These are phyloP conservation scores for Trichothecium sympodiale DNA, from an alignment of 2,329 filamentous ascomycete genomes.

Conservation along the genomic window DNA sequence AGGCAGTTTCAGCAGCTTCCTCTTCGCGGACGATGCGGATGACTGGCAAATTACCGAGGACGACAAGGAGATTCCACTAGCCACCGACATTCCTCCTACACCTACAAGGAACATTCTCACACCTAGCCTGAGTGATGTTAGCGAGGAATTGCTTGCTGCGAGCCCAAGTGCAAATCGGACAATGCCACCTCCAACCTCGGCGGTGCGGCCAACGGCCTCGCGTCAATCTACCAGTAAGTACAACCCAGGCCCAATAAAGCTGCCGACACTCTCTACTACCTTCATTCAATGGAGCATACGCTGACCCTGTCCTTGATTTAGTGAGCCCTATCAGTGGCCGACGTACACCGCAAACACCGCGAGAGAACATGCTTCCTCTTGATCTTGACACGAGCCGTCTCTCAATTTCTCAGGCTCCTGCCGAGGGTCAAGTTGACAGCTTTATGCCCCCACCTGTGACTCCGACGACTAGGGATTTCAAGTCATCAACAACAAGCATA, in stretches of 20 bases:
- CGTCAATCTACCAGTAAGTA: slow-evolving; percentile 35
- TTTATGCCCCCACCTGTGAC: slow-evolving; percentile 56
- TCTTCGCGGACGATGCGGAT: slow-evolving; percentile 69
- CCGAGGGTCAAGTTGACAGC: slow-evolving; percentile 20
- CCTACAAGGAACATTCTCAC: slow-evolving; percentile 65
- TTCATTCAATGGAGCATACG: slow-evolving; percentile 27
- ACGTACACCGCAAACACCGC: slow-evolving; percentile 67
- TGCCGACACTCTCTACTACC: slow-evolving; percentile 9
- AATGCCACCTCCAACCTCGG: slow-evolving; percentile 29
- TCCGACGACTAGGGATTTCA: slow-evolving; percentile 53
- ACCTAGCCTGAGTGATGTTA: slow-evolving; percentile 27
- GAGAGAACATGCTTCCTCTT: slow-evolving; percentile 48
- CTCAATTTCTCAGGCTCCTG: slow-evolving; percentile 58
- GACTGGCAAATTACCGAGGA: slow-evolving; percentile 32
- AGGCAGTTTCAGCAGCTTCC: slow-evolving; percentile 69
- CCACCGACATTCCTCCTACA: slow-evolving; percentile 74
- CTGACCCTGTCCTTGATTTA: slow-evolving; percentile 42
- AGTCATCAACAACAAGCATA: slow-evolving; percentile 37
- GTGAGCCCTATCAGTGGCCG: slow-evolving; percentile 51
- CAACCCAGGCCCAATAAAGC: not conserved
- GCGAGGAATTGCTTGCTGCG: slow-evolving; percentile 25
- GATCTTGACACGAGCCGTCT: slow-evolving; percentile 73
- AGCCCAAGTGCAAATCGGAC: slow-evolving; percentile 36
- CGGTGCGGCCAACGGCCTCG: slow-evolving; percentile 22
- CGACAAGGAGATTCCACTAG: slow-evolving; percentile 18